These are phyloP conservation scores for Lathyrus aphaca DNA, from an alignment of 306 rosid genomes.

Conservation along the genomic window DNA sequence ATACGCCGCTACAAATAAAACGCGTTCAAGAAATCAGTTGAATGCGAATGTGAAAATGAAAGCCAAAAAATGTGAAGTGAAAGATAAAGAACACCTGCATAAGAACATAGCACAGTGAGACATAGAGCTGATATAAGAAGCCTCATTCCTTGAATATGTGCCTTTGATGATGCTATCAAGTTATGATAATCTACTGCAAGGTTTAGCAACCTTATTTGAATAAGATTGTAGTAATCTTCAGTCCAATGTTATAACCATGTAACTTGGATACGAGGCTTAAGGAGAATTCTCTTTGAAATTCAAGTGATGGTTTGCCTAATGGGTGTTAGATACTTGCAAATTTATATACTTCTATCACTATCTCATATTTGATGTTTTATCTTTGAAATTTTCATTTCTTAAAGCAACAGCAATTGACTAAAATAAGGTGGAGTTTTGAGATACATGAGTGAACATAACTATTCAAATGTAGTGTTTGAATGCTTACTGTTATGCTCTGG, in stretches of 20 bases:
- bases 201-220: conserved; percentile 27
- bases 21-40: conserved; percentile 21
- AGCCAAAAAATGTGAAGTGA: not conserved
- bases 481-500: not conserved
- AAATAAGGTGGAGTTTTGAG: conserved; percentile 43
- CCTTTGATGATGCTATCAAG: conserved; percentile 31
- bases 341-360: conserved; percentile 32
- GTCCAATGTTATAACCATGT: conserved; percentile 34
- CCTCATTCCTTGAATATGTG: conserved; percentile 52
- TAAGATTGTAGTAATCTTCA: conserved; percentile 32
- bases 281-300: conserved; percentile 36
- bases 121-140: conserved; percentile 49
- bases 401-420: conserved; percentile 66
- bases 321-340: conserved; percentile 53
- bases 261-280: conserved; percentile 32
- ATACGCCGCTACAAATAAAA: conserved; percentile 62
- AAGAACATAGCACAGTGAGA: conserved; percentile 53
- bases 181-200: conserved; percentile 11
- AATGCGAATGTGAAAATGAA: conserved; percentile 5
- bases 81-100: conserved; percentile 53
- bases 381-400: conserved; percentile 59
- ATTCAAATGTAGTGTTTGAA: conserved; percentile 48
- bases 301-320: conserved; percentile 61
- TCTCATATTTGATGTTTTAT: conserved; percentile 28
- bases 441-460: conserved; percentile 46